These are phyloP conservation scores for Boletus vinaceobasis DNA, from an alignment of 768 basidiomycete species.

Conservation along the genomic window DNA sequence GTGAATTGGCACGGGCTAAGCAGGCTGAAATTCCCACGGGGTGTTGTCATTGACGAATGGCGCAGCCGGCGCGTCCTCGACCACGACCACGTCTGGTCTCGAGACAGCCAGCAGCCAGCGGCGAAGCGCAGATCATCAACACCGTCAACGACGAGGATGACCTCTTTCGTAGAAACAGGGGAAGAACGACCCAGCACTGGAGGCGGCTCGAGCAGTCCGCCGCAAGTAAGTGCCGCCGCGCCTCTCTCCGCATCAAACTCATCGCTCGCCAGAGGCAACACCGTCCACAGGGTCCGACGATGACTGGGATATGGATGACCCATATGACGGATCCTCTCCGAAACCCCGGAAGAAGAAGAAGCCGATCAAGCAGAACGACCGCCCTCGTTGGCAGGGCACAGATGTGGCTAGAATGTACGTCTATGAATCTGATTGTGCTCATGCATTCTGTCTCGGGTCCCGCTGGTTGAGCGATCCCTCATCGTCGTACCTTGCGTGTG, in stretches of 20 bases:
- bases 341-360: constrained; percentile 42
- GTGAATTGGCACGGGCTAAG: constrained; percentile 15
- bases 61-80: constrained; percentile 36
- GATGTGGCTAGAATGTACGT: constrained; percentile 42
- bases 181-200: constrained; percentile 56
- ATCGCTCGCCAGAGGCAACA: constrained; percentile 20
- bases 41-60: constrained; percentile 18
- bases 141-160: constrained; percentile 56
- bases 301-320: constrained; percentile 21
- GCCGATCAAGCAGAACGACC: constrained; percentile 24
- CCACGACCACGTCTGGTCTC: constrained; percentile 52
- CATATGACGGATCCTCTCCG: constrained; percentile 23
- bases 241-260: not conserved
- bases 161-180: constrained; percentile 65
- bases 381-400: constrained; percentile 44
- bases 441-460: not conserved
- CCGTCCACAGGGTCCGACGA: constrained; percentile 21
- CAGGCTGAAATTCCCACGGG: constrained; percentile 27
- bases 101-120: constrained; percentile 7
- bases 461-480: not conserved
- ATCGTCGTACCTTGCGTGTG: not conserved
- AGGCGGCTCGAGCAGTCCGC: constrained; percentile 53
- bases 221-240: constrained; percentile 43
- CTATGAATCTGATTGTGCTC: not conserved
- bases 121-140: constrained; percentile 4